These are phyloP conservation scores for Taphrina wiesneri DNA, from an alignment of 1,139 yeast species.

Conservation along the genomic window DNA sequence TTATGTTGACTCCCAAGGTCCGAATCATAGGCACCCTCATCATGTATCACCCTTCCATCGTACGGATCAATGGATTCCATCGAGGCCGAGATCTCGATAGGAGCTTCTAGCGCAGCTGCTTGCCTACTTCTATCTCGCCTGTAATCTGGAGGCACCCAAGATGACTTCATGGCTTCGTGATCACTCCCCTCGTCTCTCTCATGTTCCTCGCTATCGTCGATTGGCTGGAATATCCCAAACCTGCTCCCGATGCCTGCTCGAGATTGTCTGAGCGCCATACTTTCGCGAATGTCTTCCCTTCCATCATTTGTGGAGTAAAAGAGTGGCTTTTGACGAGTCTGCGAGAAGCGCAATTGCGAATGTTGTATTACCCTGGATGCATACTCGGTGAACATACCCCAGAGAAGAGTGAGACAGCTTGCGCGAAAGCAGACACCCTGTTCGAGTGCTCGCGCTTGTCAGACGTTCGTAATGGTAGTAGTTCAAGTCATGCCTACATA, in stretches of 20 bases:
- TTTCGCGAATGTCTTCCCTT: slow-evolving; percentile 26
- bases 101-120: not conserved
- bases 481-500: too few species aligned
- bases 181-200: slow-evolving; percentile 15
- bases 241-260: slow-evolving; percentile 15
- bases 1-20: slow-evolving; percentile 11
- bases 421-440: not conserved
- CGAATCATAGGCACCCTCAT: not conserved
- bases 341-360: slow-evolving; percentile 20
- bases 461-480: not conserved
- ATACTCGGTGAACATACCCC: slow-evolving; percentile 16
- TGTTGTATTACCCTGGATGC: slow-evolving; percentile 26
- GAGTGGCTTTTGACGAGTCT: slow-evolving; percentile 13
- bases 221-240: slow-evolving; percentile 11
- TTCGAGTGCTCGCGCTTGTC: not conserved
- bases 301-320: slow-evolving; percentile 25
- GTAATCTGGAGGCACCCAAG: slow-evolving; percentile 21
- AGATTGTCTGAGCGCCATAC: slow-evolving; percentile 28
- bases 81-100: not conserved
- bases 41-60: not conserved
- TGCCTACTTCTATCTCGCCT: not conserved
- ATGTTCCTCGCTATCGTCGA: slow-evolving; percentile 13
- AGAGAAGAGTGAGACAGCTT: not conserved
- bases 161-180: slow-evolving; percentile 27
- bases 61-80: not conserved